Base-by-base conservation (phyloP, 768 basidiomycete species). In the Sarcodon aspratus region DNA sequence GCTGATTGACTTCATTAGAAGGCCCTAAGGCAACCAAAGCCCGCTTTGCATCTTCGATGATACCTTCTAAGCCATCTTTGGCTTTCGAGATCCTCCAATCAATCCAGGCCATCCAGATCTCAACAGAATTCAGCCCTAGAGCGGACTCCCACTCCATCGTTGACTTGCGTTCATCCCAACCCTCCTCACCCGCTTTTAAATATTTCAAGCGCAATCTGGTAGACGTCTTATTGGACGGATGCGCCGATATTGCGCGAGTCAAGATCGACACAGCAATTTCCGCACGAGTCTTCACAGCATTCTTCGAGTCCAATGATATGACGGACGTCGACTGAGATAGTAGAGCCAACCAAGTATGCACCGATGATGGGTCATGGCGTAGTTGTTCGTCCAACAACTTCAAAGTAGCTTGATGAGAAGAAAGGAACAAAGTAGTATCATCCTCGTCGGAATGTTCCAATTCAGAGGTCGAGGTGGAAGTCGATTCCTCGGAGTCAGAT, bases 41-140 rank as follows among this genome's bases (percentile, higher is more conserved):
- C 32, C 78, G 69, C 37, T 61, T 56, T 4, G 74, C 77, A 55
- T 79, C 79, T 27, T 70, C 66, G 3, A 80, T 61, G 5, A 85
- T 57, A 6, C 70, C 73, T 36, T 78, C 71, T 31, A 86, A 59
- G 2, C 78, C 76, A 36, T 65, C 63, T 36, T 53, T 64, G 12
- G 66, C 66, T 35, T 55, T 71, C 37, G 79, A 67, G 33, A 85
- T 75, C 50, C 73, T 71, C 85, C 85, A 89, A 53, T 85, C 82
- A 3, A 90, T 57, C 85, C 87, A 91, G 54, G 82, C 82, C 66
- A 89, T 74, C 76, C 80, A 84, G 21, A 90, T 69, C 35, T 79
- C 75, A 27, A 72, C 61, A 34, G 71, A 75, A 31, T 75, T 72
- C 4, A 74, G 55, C 46, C 62, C 56, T 36, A 88, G 60, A 2